Percentiles rank a stretch among this genome's conserved stretches.
Evolutionary conservation across 345 rosid species (phyloP).

Genomic region (Garcia nutans): DNA sequence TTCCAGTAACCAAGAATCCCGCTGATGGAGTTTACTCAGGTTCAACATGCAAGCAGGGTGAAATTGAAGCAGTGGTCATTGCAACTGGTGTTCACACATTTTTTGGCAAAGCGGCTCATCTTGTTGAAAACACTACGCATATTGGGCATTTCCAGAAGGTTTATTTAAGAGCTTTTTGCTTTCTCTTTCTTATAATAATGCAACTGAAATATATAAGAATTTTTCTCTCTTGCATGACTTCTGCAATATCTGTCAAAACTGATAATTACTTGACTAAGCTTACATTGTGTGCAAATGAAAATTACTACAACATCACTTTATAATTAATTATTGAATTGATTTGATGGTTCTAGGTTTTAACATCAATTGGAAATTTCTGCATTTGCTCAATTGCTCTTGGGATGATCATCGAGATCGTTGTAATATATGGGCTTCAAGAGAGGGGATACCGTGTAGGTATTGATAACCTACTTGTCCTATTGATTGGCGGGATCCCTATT

Average conservation of each 20-base stretch:
- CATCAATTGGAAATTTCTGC: slow-evolving; percentile 44
- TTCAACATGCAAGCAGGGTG: slow-evolving; percentile 50
- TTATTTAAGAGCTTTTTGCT: background rate
- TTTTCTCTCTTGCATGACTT: background rate
- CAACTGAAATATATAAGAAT: background rate
- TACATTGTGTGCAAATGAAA: background rate
- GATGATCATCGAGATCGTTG: slow-evolving; percentile 37
- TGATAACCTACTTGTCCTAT: slow-evolving; percentile 51
- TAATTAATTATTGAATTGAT: background rate
- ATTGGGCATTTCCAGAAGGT: slow-evolving; percentile 42
- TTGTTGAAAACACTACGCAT: slow-evolving; percentile 39
- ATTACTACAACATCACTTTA: background rate
- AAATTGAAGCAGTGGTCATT: slow-evolving; percentile 39
- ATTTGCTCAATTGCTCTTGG: slow-evolving; percentile 43
- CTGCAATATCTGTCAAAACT: too few species aligned
- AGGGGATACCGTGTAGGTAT: slow-evolving; percentile 59
- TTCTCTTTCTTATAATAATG: background rate
- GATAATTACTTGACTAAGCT: background rate
- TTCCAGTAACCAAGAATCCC: slow-evolving; percentile 34
- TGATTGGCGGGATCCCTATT: slow-evolving; percentile 72
- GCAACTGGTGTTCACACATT: slow-evolving; percentile 44
- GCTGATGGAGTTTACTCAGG: slow-evolving; percentile 40
- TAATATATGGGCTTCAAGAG: slow-evolving; percentile 33
- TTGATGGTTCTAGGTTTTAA: slow-evolving; percentile 35
- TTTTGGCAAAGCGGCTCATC: slow-evolving; percentile 47